These are phyloP conservation scores for Phytophthora ramorum DNA, from an alignment of 352 stramenopile genomes.

Conservation along the genomic window DNA sequence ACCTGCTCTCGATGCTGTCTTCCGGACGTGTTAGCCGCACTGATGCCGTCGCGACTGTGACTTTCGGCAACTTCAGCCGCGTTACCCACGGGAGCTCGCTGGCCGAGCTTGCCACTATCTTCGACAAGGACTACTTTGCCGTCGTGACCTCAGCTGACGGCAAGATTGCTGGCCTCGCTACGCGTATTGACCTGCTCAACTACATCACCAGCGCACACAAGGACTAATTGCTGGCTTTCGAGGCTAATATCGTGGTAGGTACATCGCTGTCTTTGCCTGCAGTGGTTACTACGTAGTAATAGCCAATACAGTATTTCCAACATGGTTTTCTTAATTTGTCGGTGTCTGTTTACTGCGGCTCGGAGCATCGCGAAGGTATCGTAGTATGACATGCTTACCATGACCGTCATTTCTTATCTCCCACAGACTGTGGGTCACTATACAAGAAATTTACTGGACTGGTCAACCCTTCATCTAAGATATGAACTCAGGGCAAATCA, in stretches of 20 bases:
- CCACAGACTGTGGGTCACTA: no score
- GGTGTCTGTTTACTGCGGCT: no score
- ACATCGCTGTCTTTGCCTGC: neutral
- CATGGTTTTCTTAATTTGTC: no score
- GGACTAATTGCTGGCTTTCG: conserved; percentile 14
- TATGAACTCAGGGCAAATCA: no score
- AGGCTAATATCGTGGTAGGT: neutral
- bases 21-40: conserved; percentile 83
- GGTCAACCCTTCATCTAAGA: no score
- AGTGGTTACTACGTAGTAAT: neutral
- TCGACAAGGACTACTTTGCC: conserved; percentile 97
- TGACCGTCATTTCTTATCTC: no score
- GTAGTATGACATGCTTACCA: no score
- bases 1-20: conserved; percentile 93
- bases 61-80: conserved; percentile 95
- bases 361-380: no score
- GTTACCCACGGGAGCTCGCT: conserved; percentile 90
- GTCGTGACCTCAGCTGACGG: conserved; percentile 84
- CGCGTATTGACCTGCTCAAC: conserved; percentile 96
- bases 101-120: conserved; percentile 91
- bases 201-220: conserved; percentile 83
- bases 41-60: conserved; percentile 85
- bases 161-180: conserved; percentile 93
- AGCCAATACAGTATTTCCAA: no score
- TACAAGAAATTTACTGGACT: no score